Percentiles rank a stretch among this genome's conserved stretches.
Evolutionary conservation across 1,284 basidiomycete species (phyloP).

Genomic region (Retiboletus flavoniger): DNA sequence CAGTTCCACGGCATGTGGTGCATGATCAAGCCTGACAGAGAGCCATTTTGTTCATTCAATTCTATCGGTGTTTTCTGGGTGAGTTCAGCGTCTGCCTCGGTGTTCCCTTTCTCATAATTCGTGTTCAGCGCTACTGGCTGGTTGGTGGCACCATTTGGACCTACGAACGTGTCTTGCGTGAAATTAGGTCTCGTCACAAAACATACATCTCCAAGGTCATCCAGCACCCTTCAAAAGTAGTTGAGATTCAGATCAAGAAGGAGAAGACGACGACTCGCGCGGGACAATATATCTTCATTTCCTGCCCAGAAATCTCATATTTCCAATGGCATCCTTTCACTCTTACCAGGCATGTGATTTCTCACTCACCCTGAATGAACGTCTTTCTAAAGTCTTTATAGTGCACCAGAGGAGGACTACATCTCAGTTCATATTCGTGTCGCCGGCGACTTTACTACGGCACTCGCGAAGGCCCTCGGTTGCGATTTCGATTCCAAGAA

Average conservation of each 20-base stretch:
- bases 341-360: constrained; percentile 60
- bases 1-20: constrained; percentile 94
- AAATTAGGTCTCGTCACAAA: constrained; percentile 81
- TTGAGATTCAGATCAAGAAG: constrained; percentile 93
- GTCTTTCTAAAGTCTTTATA: constrained; percentile 28
- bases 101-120: constrained; percentile 3
- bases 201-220: constrained; percentile 92
- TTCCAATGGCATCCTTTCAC: constrained; percentile 97
- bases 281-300: constrained; percentile 87
- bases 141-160: constrained; percentile 84
- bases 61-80: constrained; percentile 93
- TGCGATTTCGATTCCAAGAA: constrained; percentile 71
- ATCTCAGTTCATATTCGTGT: constrained; percentile 87
- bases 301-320: constrained; percentile 83
- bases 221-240: constrained; percentile 86
- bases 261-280: constrained; percentile 78
- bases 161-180: constrained; percentile 81
- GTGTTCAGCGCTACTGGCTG: constrained; percentile 80
- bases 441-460: constrained; percentile 83
- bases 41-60: constrained; percentile 81
- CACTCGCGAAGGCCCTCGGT: constrained; percentile 77
- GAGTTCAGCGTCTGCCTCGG: constrained; percentile 26
- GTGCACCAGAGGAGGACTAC: constrained; percentile 88
- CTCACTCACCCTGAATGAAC: not conserved
- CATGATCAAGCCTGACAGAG: constrained; percentile 87